Evolutionary conservation across 2,329 filamentous ascomycete species (phyloP).

Genomic region (Lecanicillium sp.): DNA sequence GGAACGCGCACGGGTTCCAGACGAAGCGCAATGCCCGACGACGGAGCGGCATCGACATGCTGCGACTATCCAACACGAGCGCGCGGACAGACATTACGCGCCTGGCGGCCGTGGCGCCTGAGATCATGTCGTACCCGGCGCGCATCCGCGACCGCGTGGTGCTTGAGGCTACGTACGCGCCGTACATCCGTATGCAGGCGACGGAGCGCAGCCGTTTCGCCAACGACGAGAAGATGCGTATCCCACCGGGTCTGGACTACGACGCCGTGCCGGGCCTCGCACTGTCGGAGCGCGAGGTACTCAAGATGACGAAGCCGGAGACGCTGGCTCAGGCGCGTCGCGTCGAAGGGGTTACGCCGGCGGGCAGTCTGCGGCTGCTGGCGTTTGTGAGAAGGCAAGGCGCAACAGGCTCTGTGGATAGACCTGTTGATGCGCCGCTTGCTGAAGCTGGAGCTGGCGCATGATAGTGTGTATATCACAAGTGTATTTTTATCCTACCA

Average conservation of each 20-base stretch:
- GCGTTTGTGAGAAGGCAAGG: slow-evolving; percentile 43
- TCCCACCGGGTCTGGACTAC: slow-evolving; percentile 75
- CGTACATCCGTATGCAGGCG: slow-evolving; percentile 71
- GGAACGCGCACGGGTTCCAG: slow-evolving; percentile 63
- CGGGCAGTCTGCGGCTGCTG: slow-evolving; percentile 53
- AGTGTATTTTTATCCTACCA: slow-evolving; percentile 4
- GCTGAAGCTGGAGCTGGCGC: no score
- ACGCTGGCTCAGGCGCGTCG: slow-evolving; percentile 82
- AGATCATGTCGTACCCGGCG: slow-evolving; percentile 43
- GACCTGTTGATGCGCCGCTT: no score
- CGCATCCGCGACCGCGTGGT: slow-evolving; percentile 61
- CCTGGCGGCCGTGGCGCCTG: slow-evolving; percentile 51
- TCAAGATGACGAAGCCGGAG: slow-evolving; percentile 67
- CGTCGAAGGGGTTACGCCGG: slow-evolving; percentile 70
- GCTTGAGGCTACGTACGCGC: slow-evolving; percentile 80
- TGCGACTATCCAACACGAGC: slow-evolving; percentile 57
- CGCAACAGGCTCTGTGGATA: neutral
- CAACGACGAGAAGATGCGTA: slow-evolving; percentile 65
- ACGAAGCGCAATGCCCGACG: slow-evolving; percentile 58
- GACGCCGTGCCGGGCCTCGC: slow-evolving; percentile 64
- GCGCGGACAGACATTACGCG: slow-evolving; percentile 35
- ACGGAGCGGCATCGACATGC: slow-evolving; percentile 70
- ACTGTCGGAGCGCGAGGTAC: slow-evolving; percentile 65
- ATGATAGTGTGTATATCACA: neutral
- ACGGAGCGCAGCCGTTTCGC: slow-evolving; percentile 58